phyloP scores from a whole-genome alignment of 2,329 filamentous ascomycete genomes.

The Cladophialophora carrionii region DNA sequence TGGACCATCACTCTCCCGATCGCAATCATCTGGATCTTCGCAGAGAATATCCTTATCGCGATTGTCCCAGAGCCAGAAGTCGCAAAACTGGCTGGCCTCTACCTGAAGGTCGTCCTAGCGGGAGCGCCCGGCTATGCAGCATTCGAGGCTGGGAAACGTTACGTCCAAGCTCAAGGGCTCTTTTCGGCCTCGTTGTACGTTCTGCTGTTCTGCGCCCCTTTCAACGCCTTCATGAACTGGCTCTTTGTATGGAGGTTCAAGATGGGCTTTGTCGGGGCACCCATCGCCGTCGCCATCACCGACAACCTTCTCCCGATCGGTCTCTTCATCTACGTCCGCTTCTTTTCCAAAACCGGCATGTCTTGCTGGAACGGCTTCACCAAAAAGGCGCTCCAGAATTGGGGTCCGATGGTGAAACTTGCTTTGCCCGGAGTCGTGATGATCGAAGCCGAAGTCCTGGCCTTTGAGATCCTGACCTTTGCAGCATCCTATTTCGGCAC shows the following conservation, averaged over 20 bases:
- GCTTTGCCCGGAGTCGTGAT: conserved; percentile 88
- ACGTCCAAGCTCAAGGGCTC: conserved; percentile 83
- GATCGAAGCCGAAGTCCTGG: conserved; percentile 91
- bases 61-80: conserved; percentile 74
- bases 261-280: conserved; percentile 76
- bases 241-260: conserved; percentile 72
- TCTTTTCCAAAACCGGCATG: conserved; percentile 60
- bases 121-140: conserved; percentile 75
- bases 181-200: conserved; percentile 83
- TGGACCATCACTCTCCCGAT: conserved; percentile 74
- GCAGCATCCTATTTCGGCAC: conserved; percentile 77
- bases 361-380: conserved; percentile 83
- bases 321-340: conserved; percentile 74
- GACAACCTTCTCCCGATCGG: conserved; percentile 73
- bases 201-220: conserved; percentile 76
- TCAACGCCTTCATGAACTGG: conserved; percentile 82
- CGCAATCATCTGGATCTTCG: conserved; percentile 69
- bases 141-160: conserved; percentile 83
- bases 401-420: conserved; percentile 82
- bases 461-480: conserved; percentile 90
- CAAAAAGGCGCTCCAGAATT: conserved; percentile 70
- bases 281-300: conserved; percentile 74
- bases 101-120: conserved; percentile 69
- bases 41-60: conserved; percentile 64
- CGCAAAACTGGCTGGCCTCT: conserved; percentile 71